phyloP scores from a whole-genome alignment of 345 rosid genomes.

The Eucalyptus sp. region DNA sequence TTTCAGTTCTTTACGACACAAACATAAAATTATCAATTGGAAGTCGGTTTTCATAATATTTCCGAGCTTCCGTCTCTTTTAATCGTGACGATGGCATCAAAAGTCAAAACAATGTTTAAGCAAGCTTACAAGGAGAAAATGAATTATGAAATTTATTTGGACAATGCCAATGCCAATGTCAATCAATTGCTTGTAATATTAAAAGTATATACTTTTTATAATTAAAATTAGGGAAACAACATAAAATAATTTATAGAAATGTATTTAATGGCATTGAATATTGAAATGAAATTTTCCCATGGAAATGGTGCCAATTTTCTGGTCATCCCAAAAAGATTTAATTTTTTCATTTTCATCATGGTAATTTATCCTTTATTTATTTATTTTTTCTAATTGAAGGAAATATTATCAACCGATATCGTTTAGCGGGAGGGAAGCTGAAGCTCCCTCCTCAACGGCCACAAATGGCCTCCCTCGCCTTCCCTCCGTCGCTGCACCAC shows the following conservation, averaged over 20 bases:
- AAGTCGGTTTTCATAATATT: neutral
- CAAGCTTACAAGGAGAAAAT: neutral
- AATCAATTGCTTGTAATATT: neutral
- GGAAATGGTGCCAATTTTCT: neutral
- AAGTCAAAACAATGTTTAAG: neutral
- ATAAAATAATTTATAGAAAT: neutral
- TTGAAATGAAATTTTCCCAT: neutral
- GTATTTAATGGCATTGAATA: neutral
- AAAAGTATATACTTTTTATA: neutral
- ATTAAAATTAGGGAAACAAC: neutral
- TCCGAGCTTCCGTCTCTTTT: neutral
- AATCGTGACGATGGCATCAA: neutral
- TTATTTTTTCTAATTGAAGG: neutral
- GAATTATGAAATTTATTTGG: neutral
- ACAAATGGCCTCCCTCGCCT: slow-evolving; percentile 32
- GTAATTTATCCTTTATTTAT: neutral
- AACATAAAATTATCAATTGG: neutral
- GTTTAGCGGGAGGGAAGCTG: neutral
- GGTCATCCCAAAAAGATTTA: neutral
- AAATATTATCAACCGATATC: neutral
- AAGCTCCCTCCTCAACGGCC: slow-evolving; percentile 24
- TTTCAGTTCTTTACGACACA: neutral
- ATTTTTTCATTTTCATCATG: neutral
- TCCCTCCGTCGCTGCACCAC: slow-evolving; percentile 1
- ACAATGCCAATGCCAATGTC: neutral